These are phyloP conservation scores for Salix viminalis DNA, from an alignment of 345 rosid genomes.

Conservation along the genomic window DNA sequence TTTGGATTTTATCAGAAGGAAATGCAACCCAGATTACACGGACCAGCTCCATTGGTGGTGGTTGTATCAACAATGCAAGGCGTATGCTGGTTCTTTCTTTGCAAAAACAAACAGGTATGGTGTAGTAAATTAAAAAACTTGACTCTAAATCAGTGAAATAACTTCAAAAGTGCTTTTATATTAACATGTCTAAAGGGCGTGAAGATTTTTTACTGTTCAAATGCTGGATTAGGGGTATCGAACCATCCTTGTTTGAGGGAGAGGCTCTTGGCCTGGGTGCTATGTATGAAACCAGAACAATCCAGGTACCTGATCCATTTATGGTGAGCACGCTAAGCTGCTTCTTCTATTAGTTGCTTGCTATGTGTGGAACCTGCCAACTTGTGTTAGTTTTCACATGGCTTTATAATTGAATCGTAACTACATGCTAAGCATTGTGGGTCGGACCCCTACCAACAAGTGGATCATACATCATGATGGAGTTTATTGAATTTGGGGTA, in stretches of 20 bases:
- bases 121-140: not conserved
- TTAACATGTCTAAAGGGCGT: no score
- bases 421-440: slow-evolving; percentile 30
- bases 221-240: slow-evolving; percentile 54
- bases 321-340: slow-evolving; percentile 43
- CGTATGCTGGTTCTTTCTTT: slow-evolving; percentile 72
- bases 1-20: slow-evolving; percentile 85
- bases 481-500: slow-evolving; percentile 70
- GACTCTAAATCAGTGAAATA: not conserved
- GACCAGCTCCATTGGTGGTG: slow-evolving; percentile 79
- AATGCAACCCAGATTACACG: slow-evolving; percentile 66
- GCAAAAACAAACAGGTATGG: slow-evolving; percentile 79
- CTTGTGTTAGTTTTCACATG: not conserved
- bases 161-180: not conserved
- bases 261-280: slow-evolving; percentile 90
- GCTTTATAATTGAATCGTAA: not conserved
- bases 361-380: not conserved
- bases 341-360: not conserved
- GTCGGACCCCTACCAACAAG: slow-evolving; percentile 70
- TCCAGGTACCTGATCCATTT: slow-evolving; percentile 78
- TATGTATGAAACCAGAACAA: slow-evolving; percentile 70
- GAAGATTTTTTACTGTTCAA: slow-evolving; percentile 7
- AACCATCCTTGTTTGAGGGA: slow-evolving; percentile 82
- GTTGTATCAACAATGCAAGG: slow-evolving; percentile 78
- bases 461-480: slow-evolving; percentile 92